Evolutionary conservation across 1,139 yeast species (phyloP).

Genomic region (Scheffersomyces cryptocercus): DNA sequence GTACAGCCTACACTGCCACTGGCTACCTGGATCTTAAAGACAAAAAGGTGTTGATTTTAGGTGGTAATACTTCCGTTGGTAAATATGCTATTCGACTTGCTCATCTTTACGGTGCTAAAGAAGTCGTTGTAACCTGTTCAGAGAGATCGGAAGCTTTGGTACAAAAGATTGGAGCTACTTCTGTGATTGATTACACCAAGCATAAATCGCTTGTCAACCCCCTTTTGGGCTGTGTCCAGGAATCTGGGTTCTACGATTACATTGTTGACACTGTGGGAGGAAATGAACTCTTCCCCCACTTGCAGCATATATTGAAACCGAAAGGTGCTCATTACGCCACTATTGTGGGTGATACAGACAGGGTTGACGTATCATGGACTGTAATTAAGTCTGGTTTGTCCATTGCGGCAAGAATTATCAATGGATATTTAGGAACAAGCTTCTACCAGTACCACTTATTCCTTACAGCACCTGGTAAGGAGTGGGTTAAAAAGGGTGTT

Average conservation of each 20-base stretch:
- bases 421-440: slow-evolving; percentile 14
- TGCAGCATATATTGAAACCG: slow-evolving; percentile 31
- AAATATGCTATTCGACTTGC: slow-evolving; percentile 58
- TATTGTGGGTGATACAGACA: slow-evolving; percentile 50
- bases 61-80: slow-evolving; percentile 76
- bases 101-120: slow-evolving; percentile 45
- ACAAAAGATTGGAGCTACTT: slow-evolving; percentile 51
- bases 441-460: slow-evolving; percentile 14
- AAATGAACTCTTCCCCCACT: slow-evolving; percentile 20
- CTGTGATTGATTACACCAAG: slow-evolving; percentile 50
- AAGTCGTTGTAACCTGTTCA: slow-evolving; percentile 46
- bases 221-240: slow-evolving; percentile 29
- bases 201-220: slow-evolving; percentile 25
- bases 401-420: slow-evolving; percentile 9
- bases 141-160: slow-evolving; percentile 40
- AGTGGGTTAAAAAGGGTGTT: slow-evolving; percentile 20
- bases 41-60: slow-evolving; percentile 56
- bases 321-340: slow-evolving; percentile 38
- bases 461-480: slow-evolving; percentile 16
- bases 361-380: slow-evolving; percentile 21
- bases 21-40: slow-evolving; percentile 27
- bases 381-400: neutral
- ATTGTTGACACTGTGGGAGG: slow-evolving; percentile 34
- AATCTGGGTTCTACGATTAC: slow-evolving; percentile 36
- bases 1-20: slow-evolving; percentile 54